Base-by-base conservation (phyloP, 768 basidiomycete genomes). In the Cyclocybe aegerita region DNA sequence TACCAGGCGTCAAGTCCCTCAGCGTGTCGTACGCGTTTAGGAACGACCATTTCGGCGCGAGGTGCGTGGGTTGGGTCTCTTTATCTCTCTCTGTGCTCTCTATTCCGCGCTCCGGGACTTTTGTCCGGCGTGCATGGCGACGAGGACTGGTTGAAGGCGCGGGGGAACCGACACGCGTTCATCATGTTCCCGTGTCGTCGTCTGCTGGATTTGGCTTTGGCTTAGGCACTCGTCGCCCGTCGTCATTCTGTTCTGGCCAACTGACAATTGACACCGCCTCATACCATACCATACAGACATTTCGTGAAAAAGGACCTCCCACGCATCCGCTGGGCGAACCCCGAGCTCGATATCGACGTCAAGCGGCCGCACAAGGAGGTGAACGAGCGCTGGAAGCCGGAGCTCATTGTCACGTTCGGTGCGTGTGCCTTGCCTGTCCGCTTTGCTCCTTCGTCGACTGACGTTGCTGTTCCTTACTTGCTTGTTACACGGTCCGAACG, bases 281-380 rank as follows among this genome's bases (percentile, higher is more conserved):
- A n/a, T n/a, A n/a, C n/a, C n/a, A n/a, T n/a, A n/a, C n/a, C n/a
- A n/a, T n/a, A n/a, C 50, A 90, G 90, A 39, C 83, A 90, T 71
- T 92, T 93, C 55, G 76, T 87, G 35, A 88, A 87, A 61, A 83
- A 92, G 36, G 77, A 88, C n/a, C 69, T 93, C 0, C 88, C 87
- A 1, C 76, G 87, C 30, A 87, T 93, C 73, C 85, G 81, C 9
- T 90, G 80, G 65, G 85, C 81, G 1, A 92, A 93, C 59, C 89
- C 90, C 0, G 64, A 73, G 7, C 59, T 92, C 17, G 71, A 78
- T 30, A 83, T 93, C 33, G 68, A 77, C 31, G 79, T 90, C 0
- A 73, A 77, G 55, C 82, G 75, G 52, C 66, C 75, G 39, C 70
- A 66, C 31, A 88, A 88, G 66, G 69, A 73, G 8, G 65, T 68